Base-by-base conservation (phyloP, 345 rosid species). In the Aethionema arabicum region DNA sequence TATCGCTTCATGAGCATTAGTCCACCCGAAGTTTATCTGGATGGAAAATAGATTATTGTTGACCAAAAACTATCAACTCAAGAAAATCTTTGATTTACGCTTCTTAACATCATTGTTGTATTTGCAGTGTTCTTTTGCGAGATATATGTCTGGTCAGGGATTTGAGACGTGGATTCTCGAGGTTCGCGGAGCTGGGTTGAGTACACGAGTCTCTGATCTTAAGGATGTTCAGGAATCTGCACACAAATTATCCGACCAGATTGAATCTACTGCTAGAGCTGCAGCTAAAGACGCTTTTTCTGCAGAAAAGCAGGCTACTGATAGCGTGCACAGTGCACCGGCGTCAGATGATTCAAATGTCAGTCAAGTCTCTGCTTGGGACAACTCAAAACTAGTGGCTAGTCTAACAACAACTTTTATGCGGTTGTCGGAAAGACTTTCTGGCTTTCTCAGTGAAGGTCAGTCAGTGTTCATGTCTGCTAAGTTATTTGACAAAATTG, bases 121-220 rank as follows among this genome's bases (percentile, higher is more conserved):
- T 42, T 40, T 76, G 80, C 80, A 90, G 95, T 83, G 80, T 66
- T 93, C 99, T 16, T 93, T 93, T 77, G 97, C 96, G 4, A 78
- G 97, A 35, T 77, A 79, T 61, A 87, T 87, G 96, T 83, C 96
- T 39, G 69, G 69, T 53, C 85, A 90, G 58, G 99, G 99, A 65
- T 93, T 85, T 77, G 99, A 93, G 73, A 93, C 97, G 0, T 93
- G 99, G 99, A 58, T 90, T 66, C 92, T 93, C 29, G 99, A 93
- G 74, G 84, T 93, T 59, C 85, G 96, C 72, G 97, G 99, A 46
- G 97, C 99, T 30, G 99, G 99, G 5, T 73, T 93, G 77, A 93
- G 97, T 55, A 70, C 82, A 40, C 75, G 67, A 64, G 86, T 70
- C 56, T 81, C 86, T 9, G 76, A 75, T 75, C 58, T 82, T 7